Evolutionary conservation across 2,329 filamentous ascomycete species (phyloP), one percentile per base, ranked within the genome.

Genomic region (Clonostachys rhizophaga): DNA sequence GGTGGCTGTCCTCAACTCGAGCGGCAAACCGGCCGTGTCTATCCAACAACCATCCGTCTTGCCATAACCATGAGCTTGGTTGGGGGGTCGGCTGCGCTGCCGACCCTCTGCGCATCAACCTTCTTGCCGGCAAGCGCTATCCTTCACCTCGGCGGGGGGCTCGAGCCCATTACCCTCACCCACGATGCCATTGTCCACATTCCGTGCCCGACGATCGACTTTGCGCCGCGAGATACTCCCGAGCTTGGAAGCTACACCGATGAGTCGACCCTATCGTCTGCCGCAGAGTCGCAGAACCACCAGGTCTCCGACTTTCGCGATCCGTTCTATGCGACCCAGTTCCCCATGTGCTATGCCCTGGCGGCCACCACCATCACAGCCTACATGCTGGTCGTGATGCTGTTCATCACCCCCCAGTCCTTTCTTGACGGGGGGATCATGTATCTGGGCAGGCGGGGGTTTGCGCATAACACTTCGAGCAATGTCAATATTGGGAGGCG

Each of bases 331-430:
- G 87, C 91, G 47, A 96, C 91, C 36, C 91, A 89, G 17, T 92
- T 94, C 41, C 92, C 94, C 13, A 91, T 95, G 66, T 87, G 89
- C 58, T 99, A 96, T 62, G 91, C 91, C 42, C 87, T 97, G 46
- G 91, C 91, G 47, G 89, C 91, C 14, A 90, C 90, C 16, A 97
- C 91, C 1, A 87, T 96, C 47, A 86, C 95, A 44, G 87, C 91
- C 43, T 97, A 95, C 69, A 87, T 95, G 62, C 81, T 97, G 42
- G 86, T 96, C 55, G 89, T 96, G 52, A 95, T 96, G 79, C 83
- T 97, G 36, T 82, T 96, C 61, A 91, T 96, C 57, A 95, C 91
- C 1, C 92, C 92, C n/a, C 84, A 92, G 45, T 96, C 94, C 5
- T 96, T 94, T 64, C 84, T 95, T 52, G 84, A 95, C 49, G 90